Evolutionary conservation across 305 asterid genomes (phyloP), one percentile per base, ranked within the genome.

Genomic region (Ilex paraguariensis): DNA sequence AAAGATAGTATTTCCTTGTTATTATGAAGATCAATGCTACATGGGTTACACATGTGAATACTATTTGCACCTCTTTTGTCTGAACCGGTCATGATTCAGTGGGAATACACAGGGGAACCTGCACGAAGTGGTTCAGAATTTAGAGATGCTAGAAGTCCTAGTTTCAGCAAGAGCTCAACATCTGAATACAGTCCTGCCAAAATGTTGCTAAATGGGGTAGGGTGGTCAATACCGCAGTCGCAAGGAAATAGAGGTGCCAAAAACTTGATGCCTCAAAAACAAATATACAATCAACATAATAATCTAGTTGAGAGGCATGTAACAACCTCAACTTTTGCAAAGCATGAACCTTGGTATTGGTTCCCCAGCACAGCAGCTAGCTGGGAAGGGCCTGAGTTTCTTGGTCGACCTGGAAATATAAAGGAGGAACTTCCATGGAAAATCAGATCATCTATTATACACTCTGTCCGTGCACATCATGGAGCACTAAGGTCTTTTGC

Each of bases 351-450:
- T 51, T 94, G 99, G 99, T 73, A 71, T 81, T 94, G 99, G 99
- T 90, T 87, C 77, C 96, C 97, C 59, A 77, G 93, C 70, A 85
- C 91, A 60, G 82, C 87, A 65, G 73, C 85, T 64, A 75, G 83
- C 72, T 86, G 83, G 94, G 82, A 76, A 69, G 88, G 86, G 57
- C 84, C 83, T 51, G 99, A 94, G 70, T 81, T 81, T 63, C 66
- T 85, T 66, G 79, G 85, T 63, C 97, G 96, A 71, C 76, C 84
- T 61, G 84, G 95, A 71, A 84, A 85, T 72, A 76, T 87, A 49
- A 90, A 86, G 75, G 95, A 90, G 68, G 99, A 94, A 75, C 77
- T 84, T 73, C 97, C 87, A 48, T 94, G 99, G 99, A 90, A 94
- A 82, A 88, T 94, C 69, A 85, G 88, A 77, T 91, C 96, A 74